Percentiles rank a stretch among this genome's conserved stretches.
phyloP scores from a whole-genome alignment of 352 stramenopile species.

The Globisporangium paddicum region DNA sequence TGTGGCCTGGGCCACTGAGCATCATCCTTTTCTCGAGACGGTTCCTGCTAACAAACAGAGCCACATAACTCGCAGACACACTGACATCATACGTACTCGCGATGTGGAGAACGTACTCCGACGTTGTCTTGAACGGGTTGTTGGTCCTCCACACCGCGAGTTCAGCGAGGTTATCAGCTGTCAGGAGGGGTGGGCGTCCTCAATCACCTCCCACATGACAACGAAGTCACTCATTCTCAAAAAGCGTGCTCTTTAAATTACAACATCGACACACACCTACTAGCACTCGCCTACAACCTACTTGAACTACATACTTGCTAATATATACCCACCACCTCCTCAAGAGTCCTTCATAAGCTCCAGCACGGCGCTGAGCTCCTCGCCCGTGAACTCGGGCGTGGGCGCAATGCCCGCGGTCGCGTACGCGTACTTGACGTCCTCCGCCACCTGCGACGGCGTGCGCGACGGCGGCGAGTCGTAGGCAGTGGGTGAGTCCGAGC shows the following conservation, averaged over 20 bases:
- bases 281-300: not conserved
- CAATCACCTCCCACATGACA: no score
- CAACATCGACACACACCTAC: not conserved
- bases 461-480: constrained; percentile 30
- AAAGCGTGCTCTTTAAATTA: constrained; percentile 4
- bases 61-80: no score
- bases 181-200: no score
- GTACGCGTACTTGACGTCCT: constrained; percentile 29
- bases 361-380: constrained; percentile 42
- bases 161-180: no score
- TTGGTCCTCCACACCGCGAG: no score
- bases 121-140: no score
- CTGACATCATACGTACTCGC: no score
- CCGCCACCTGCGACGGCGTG: constrained; percentile 14
- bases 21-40: no score
- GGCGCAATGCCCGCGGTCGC: constrained; percentile 14
- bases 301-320: not conserved
- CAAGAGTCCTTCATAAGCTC: constrained; percentile 48
- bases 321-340: not conserved
- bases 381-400: constrained; percentile 36
- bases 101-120: no score
- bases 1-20: no score
- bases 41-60: no score
- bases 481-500: constrained; percentile 6
- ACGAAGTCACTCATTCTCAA: no score